Evolutionary conservation across 768 basidiomycete species (phyloP), one percentile per base, ranked within the genome.

Genomic region (Dacryopinax primogenitus): DNA sequence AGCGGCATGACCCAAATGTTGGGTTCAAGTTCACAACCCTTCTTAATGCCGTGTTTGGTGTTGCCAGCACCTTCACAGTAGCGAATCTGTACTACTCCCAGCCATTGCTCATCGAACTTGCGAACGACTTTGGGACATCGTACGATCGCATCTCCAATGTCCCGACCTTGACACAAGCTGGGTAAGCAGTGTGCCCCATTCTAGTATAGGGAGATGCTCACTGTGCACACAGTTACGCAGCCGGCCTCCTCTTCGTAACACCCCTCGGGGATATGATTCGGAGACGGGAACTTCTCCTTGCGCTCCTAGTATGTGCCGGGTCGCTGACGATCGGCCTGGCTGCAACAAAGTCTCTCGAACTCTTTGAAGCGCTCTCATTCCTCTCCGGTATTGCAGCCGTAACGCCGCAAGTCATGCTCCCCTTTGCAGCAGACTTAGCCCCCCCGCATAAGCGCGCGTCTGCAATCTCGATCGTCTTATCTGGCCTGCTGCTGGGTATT

Each of bases 71-170:
- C 33, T 82, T 84, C 69, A 78, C 69, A 1, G 84, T 84, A 15
- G 81, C 84, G n/a, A 92, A 92, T 70, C 72, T 92, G 58, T 92
- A 91, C 71, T 92, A 91, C 69, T 87, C 85, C 67, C 88, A 90
- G 76, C 90, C 90, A 0, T 72, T 92, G 69, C 75, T 91, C 15
- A 87, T 89, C 84, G 72, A 68, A 80, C 76, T 67, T 34, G 68
- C 67, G 1, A 62, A 61, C 18, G 69, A 70, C 44, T 72, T 73
- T 58, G 69, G 67, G 47, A 71, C 73, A 15, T 63, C 66, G 26
- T 67, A 74, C 67, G 66, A 71, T 62, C 62, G 64, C 3, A 70
- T 76, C 39, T 71, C 72, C 1, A 67, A 67, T 3, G 69, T 77
- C 15, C 75, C 77, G 2, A 76, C 75, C 0, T 68, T 78, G 16